Evolutionary conservation across 352 stramenopile genomes (phyloP), one percentile per base, ranked within the genome.

Genomic region (Peronospora farinosa): DNA sequence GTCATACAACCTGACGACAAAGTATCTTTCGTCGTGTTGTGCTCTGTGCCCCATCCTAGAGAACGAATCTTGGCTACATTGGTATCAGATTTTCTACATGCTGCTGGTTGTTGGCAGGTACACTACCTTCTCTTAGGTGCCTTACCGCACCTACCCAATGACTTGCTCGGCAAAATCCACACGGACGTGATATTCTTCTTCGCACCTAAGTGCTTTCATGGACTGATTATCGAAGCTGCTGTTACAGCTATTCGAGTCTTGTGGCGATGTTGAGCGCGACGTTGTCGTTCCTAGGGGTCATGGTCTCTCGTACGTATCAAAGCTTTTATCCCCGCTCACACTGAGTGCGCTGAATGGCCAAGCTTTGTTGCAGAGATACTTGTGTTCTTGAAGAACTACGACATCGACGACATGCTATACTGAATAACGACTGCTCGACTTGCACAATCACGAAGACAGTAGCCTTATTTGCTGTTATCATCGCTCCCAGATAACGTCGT

Each of bases 21-120:
- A 63, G 57, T 65, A 65, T 65, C 57, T 61, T 65, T 63, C 30
- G 54, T 60, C 38, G 6, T 23, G 21, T 23, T 23, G 21, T 23
- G 21, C 4, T 23, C 4, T 23, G 21, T 23, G 4, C 28, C 25
- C 23, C 13, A 43, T 43, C 21, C 25, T 9, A 11, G 17, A 28
- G 31, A 13, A 0, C 7, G 10, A n/a, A 7, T 16, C 43, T 45
- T 7, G 32, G 32, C 23, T 37, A 57, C 35, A 45, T 45, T 32
- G 30, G 2, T 23, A 23, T 23, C 21, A 23, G 21, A 23, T n/a
- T 23, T 23, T 23, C 21, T 23, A 4, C 21, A 23, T 23, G 2
- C 21, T 79, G 51, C 55, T 87, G 28, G 67, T 86, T 6, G 57
- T 72, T 9, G 69, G 75, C 9, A 71, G 75, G 50, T 86, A 83